phyloP scores from a whole-genome alignment of 441 rosid species.

The Mallotus repandus region DNA sequence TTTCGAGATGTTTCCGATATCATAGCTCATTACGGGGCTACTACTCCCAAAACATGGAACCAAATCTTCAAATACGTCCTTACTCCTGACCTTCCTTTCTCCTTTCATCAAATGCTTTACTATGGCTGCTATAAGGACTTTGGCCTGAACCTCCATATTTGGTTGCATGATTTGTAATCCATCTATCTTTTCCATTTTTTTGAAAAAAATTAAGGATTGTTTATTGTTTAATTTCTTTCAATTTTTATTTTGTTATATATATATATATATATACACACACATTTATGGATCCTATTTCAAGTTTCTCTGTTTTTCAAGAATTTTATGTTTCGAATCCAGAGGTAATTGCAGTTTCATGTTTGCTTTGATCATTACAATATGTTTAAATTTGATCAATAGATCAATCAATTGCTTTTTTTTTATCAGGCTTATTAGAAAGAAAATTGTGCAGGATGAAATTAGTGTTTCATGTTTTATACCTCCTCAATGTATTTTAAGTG shows the following conservation, averaged over 20 bases:
- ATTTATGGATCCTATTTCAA: conserved; percentile 69
- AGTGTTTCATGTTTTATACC: conserved; percentile 50
- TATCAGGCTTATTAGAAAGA: conserved; percentile 72
- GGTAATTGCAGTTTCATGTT: conserved; percentile 37
- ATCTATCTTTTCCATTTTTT: too few relatives aligned
- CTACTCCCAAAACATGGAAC: conserved; percentile 57
- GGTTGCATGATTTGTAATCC: conserved; percentile 74
- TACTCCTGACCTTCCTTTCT: conserved; percentile 68
- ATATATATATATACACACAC: too few relatives aligned
- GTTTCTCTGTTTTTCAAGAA: conserved; percentile 62
- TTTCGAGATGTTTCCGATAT: conserved; percentile 44
- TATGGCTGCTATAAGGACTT: conserved; percentile 75
- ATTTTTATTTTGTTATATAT: neutral
- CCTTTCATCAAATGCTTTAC: conserved; percentile 76
- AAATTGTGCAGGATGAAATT: conserved; percentile 63
- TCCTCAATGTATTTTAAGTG: conserved; percentile 56
- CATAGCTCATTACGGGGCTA: conserved; percentile 32
- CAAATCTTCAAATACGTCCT: conserved; percentile 53
- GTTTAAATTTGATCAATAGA: too few relatives aligned
- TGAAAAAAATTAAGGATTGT: too few relatives aligned
- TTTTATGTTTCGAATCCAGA: conserved; percentile 81
- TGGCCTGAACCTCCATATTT: conserved; percentile 84
- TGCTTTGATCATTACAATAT: neutral
- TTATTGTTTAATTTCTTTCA: too few relatives aligned
- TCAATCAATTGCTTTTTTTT: neutral